A percentile compares a stretch with the other conserved stretches of the same genome.
Conservation (phyloP, 306 rosid species). For the Cucumis cinereus region DNA sequence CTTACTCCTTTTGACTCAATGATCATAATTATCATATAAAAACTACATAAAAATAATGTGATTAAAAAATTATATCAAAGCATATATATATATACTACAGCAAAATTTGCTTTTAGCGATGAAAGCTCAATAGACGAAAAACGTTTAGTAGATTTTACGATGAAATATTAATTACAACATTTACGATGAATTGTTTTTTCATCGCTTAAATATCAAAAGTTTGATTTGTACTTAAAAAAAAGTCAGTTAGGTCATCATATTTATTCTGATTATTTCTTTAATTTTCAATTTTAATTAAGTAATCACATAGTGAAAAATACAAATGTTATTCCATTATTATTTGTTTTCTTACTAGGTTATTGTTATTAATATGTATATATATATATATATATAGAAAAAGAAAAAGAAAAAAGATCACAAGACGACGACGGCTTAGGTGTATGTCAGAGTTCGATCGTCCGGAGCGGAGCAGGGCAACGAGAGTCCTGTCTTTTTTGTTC, state of each 20-base stretch:
- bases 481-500: background rate
- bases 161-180: too few relatives aligned
- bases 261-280: too few relatives aligned
- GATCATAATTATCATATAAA: background rate
- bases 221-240: too few relatives aligned
- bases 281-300: background rate
- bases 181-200: too few relatives aligned
- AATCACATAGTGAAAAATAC: background rate
- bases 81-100: too few relatives aligned
- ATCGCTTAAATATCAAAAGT: too few relatives aligned
- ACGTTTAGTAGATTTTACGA: too few relatives aligned
- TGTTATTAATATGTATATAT: too few relatives aligned
- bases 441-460: conserved; percentile 7
- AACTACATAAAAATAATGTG: background rate
- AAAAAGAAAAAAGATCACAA: background rate
- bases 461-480: background rate
- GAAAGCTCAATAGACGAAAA: too few relatives aligned
- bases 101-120: too few relatives aligned
- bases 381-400: too few relatives aligned
- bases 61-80: background rate
- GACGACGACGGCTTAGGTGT: conserved; percentile 8
- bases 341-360: background rate
- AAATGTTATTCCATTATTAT: background rate
- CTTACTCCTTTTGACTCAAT: background rate
- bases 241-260: too few relatives aligned